Evolutionary conservation across 441 rosid species (phyloP), one percentile per base, ranked within the genome.

Genomic region (Populus tomentosa): DNA sequence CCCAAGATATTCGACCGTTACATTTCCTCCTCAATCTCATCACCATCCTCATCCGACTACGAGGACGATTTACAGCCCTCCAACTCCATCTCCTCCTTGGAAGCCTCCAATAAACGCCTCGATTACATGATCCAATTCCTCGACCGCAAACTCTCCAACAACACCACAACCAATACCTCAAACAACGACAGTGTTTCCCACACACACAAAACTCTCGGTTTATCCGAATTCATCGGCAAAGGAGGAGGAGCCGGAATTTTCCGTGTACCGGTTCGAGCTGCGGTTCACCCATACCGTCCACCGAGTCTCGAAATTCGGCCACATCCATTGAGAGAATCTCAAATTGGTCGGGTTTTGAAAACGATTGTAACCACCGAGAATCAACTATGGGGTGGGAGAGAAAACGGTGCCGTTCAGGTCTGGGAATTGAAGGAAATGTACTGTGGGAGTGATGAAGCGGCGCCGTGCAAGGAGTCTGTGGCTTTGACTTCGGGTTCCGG

Each of bases 311-410:
- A 94, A 84, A 82, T 96, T 23, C 85, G 98, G 74, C 98, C 99
- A 0, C 99, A 92, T 71, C 99, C 98, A 1, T 84, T 96, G 10
- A 88, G 90, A 83, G 99, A 96, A 87, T 89, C 98, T 26, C 98
- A 96, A 76, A 90, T 85, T 3, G 97, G 98, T 35, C 88, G 87
- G 79, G 93, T 88, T 81, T 73, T 96, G 65, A 88, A 97, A 85
- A 94, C 88, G 80, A 88, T 96, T 24, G 88, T 89, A 42, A 86
- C 94, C n/a, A 89, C 97, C 4, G 84, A 81, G 10, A 83, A 85
- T 2, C 98, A 96, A 78, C 79, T 96, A 40, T 96, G 99, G 98
- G 96, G 94, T 2, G 99, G 99, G 30, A 94, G 86, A 83, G 99
- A 94, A 83, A 82, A 84, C 67, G 99, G 99, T 21, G 82, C 79